phyloP scores from a whole-genome alignment of 2,329 filamentous ascomycete species.

The Colletotrichum siamense region DNA sequence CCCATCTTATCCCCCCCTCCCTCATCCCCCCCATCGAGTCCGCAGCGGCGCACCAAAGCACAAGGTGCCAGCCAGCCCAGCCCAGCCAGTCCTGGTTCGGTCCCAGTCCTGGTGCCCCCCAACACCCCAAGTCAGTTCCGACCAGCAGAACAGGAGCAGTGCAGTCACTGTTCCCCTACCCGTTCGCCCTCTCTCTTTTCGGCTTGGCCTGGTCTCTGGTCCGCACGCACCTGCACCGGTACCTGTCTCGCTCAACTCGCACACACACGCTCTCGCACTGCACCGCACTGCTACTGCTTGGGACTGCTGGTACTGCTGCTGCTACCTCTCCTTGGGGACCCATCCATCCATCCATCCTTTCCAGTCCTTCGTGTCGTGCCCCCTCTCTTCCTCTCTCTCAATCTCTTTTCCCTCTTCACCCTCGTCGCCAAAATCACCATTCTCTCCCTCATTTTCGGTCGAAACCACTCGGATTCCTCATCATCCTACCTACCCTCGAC shows the following conservation, averaged over 20 bases:
- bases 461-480: slow-evolving; percentile 11
- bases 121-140: background rate
- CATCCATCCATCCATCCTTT: slow-evolving; percentile 19
- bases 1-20: background rate
- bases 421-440: slow-evolving; percentile 10
- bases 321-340: slow-evolving; percentile 15
- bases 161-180: slow-evolving; percentile 8
- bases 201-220: slow-evolving; percentile 8
- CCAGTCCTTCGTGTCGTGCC: slow-evolving; percentile 22
- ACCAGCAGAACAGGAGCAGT: background rate
- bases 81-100: slow-evolving; percentile 11
- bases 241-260: slow-evolving; percentile 21
- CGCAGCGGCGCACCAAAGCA: slow-evolving; percentile 9
- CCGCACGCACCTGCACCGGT: slow-evolving; percentile 18
- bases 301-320: background rate
- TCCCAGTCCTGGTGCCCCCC: background rate
- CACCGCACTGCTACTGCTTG: slow-evolving; percentile 7
- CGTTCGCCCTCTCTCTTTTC: slow-evolving; percentile 8
- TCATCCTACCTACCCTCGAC: slow-evolving; percentile 16
- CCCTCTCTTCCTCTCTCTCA: slow-evolving; percentile 24
- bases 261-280: background rate
- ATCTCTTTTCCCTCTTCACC: slow-evolving; percentile 22
- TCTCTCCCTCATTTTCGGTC: slow-evolving; percentile 17
- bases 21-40: slow-evolving; percentile 4
- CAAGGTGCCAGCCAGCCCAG: slow-evolving; percentile 1